Conservation (phyloP, 2,329 filamentous ascomycete species). For the Paracoccidioides lutzii region DNA sequence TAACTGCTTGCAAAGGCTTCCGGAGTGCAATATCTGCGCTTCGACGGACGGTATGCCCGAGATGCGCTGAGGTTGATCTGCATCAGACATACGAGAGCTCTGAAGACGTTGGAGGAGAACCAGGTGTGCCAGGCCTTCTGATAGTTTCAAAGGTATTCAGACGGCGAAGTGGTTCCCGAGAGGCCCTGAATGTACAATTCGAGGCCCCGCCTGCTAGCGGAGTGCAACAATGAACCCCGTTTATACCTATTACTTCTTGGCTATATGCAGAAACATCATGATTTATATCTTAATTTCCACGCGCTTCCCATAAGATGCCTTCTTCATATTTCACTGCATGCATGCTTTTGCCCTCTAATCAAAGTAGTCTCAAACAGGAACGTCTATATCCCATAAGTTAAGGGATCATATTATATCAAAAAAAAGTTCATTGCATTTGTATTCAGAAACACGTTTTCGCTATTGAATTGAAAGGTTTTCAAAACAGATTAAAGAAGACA, state of each 20-base stretch:
- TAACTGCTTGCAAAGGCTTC: constrained; percentile 14
- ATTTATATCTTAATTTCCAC: too few species aligned
- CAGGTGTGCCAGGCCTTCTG: not conserved
- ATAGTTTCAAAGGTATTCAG: not conserved
- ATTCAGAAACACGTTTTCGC: too few species aligned
- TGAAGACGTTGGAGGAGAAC: not conserved
- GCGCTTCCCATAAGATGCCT: too few species aligned
- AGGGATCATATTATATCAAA: too few species aligned
- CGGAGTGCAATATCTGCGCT: constrained; percentile 16
- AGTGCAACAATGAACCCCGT: not conserved
- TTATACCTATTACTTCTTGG: not conserved
- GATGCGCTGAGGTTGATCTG: constrained; percentile 2
- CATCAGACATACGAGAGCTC: not conserved
- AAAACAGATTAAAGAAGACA: too few species aligned
- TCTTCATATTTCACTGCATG: too few species aligned
- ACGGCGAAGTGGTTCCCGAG: not conserved
- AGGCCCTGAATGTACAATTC: not conserved
- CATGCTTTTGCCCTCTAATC: too few species aligned
- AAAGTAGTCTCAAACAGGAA: too few species aligned
- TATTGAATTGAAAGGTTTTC: too few species aligned
- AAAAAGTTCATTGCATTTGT: too few species aligned
- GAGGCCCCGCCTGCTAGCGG: not conserved
- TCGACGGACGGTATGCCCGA: constrained; percentile 4
- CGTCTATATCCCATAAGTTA: too few species aligned
- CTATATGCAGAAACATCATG: not conserved